Conservation (phyloP, 106 monocot species). For the Allium cepa region DNA sequence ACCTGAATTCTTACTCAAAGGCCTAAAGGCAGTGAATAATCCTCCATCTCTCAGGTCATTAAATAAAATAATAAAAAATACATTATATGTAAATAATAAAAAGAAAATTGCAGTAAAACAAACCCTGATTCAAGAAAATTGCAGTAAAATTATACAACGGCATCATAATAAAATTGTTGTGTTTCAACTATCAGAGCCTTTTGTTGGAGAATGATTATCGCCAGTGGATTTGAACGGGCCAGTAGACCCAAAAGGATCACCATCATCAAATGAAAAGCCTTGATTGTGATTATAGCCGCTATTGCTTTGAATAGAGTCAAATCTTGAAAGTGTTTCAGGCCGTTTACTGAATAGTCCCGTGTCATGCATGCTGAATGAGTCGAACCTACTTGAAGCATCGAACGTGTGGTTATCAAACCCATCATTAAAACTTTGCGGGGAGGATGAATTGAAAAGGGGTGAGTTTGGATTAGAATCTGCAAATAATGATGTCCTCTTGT, state of each 20-base stretch:
- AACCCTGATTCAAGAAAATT: too few species aligned
- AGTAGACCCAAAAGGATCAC: slow-evolving; percentile 74
- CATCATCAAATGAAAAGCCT: slow-evolving; percentile 65
- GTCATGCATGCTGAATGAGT: slow-evolving; percentile 59
- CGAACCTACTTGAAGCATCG: slow-evolving; percentile 48
- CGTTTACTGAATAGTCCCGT: slow-evolving; percentile 39
- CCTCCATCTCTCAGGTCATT: too few species aligned
- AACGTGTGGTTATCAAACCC: slow-evolving; percentile 36
- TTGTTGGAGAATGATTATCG: slow-evolving; percentile 25
- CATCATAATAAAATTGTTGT: not conserved
- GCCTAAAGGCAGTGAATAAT: too few species aligned
- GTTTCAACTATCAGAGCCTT: slow-evolving; percentile 38
- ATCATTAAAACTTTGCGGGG: slow-evolving; percentile 52
- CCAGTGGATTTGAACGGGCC: slow-evolving; percentile 70
- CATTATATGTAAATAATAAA: too few species aligned
- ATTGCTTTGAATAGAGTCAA: slow-evolving; percentile 61
- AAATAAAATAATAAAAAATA: too few species aligned
- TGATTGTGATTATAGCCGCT: slow-evolving; percentile 24
- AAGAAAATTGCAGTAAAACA: too few species aligned
- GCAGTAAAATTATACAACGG: too few species aligned
- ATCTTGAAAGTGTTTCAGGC: slow-evolving; percentile 31
- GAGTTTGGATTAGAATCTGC: slow-evolving; percentile 88
- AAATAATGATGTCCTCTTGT: slow-evolving; percentile 58
- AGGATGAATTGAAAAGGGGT: slow-evolving; percentile 50
- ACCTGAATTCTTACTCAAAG: too few species aligned